Evolutionary conservation across 805 yeast species (phyloP).

Genomic region (Sugiyamaella qingdaonensis): DNA sequence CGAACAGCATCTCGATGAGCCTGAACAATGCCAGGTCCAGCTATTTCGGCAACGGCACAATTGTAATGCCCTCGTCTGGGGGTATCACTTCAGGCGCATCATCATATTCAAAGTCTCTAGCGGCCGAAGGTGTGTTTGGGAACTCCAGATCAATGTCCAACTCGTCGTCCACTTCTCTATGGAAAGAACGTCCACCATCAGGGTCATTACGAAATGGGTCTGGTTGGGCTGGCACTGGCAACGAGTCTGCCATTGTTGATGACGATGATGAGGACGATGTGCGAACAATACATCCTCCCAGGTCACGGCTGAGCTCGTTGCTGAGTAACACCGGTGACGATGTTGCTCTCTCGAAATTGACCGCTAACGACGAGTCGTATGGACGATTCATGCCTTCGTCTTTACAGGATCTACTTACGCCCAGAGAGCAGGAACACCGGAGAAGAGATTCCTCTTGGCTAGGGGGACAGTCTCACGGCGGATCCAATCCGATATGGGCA

Average conservation of each 20-base stretch:
- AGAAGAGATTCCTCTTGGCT: neutral
- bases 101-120: conserved; percentile 1
- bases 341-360: neutral
- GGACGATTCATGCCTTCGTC: conserved; percentile 65
- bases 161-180: conserved; percentile 10
- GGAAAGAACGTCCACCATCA: conserved; percentile 10
- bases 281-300: neutral
- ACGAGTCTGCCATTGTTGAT: conserved; percentile 35
- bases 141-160: conserved; percentile 11
- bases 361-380: neutral
- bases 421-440: conserved; percentile 48
- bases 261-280: conserved; percentile 40
- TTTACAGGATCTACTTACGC: conserved; percentile 74
- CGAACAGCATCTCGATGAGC: neutral
- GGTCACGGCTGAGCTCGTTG: neutral
- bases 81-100: conserved; percentile 4
- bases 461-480: conserved; percentile 5
- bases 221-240: neutral
- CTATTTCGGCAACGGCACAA: neutral
- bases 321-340: neutral
- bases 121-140: neutral
- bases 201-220: conserved; percentile 7
- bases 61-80: neutral
- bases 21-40: neutral
- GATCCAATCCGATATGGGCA: conserved; percentile 15